Conservation (phyloP, 495 filamentous ascomycete genomes). For the Amorphotheca resinae region DNA sequence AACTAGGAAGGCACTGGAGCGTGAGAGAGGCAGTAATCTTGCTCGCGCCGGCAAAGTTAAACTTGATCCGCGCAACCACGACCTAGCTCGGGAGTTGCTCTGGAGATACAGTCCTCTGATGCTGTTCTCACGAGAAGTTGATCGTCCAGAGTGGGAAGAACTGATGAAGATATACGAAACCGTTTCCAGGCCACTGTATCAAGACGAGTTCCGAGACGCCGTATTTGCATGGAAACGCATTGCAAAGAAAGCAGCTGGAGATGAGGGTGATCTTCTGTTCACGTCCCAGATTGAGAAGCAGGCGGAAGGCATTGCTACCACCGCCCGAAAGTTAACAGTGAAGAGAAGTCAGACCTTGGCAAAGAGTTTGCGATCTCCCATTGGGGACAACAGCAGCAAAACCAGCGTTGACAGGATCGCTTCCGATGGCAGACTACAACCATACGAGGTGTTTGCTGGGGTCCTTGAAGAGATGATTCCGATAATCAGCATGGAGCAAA, state of each 20-base stretch:
- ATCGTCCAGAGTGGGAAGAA: constrained; percentile 64
- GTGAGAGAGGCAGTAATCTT: constrained; percentile 20
- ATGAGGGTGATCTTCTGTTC: constrained; percentile 82
- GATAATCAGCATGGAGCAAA: constrained; percentile 81
- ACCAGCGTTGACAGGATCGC: constrained; percentile 43
- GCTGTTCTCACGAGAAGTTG: constrained; percentile 75
- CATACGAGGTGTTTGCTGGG: constrained; percentile 74
- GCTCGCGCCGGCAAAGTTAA: constrained; percentile 33
- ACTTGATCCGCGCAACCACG: constrained; percentile 40
- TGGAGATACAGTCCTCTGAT: constrained; percentile 80
- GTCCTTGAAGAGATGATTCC: constrained; percentile 65
- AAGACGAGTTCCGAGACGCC: constrained; percentile 71
- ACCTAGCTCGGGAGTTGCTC: constrained; percentile 40
- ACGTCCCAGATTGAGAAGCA: constrained; percentile 77
- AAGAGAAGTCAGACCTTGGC: constrained; percentile 72
- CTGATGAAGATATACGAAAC: constrained; percentile 69
- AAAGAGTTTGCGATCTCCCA: constrained; percentile 59
- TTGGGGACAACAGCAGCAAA: constrained; percentile 50
- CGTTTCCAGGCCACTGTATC: constrained; percentile 61
- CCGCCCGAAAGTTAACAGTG: constrained; percentile 83
- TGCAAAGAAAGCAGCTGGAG: constrained; percentile 62
- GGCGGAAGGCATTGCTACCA: constrained; percentile 37
- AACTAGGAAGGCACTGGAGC: constrained; percentile 43
- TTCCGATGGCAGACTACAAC: constrained; percentile 52
- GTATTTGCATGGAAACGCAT: constrained; percentile 70